Conservation (phyloP, 768 basidiomycete genomes). For the Podaxis carcinomalis region DNA sequence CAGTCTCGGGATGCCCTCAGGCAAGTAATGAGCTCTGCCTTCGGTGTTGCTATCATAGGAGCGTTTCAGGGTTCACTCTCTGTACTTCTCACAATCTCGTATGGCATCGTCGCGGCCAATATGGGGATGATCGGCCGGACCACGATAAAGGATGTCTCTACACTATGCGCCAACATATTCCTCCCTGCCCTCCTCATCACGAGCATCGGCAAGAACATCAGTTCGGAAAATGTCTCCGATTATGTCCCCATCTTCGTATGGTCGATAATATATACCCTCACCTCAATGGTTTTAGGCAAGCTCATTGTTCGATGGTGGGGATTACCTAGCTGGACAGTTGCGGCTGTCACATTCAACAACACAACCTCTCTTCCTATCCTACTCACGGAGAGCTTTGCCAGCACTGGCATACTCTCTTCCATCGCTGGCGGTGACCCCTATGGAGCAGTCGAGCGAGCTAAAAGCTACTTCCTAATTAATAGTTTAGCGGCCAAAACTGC, state of each 20-base stretch:
- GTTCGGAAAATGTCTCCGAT: not conserved
- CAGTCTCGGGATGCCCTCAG: not conserved
- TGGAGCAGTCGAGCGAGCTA: not conserved
- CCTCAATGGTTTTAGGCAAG: not conserved
- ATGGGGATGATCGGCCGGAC: not conserved
- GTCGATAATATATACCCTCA: not conserved
- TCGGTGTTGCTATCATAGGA: not conserved
- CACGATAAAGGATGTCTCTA: not conserved
- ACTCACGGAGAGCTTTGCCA: not conserved
- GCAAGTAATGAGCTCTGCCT: not conserved
- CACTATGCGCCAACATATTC: not conserved
- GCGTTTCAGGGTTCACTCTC: not conserved
- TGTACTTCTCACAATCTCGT: not conserved
- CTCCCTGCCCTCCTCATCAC: not conserved
- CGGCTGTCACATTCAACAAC: not conserved
- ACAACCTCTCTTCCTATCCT: not conserved
- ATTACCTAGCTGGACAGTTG: conserved; percentile 1
- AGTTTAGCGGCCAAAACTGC: not conserved
- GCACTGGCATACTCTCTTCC: not conserved
- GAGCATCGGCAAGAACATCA: not conserved
- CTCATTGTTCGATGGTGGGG: not conserved
- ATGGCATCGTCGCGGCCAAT: not conserved
- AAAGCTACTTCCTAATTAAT: not conserved
- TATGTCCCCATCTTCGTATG: not conserved
- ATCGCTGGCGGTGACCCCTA: not conserved